These are phyloP conservation scores for Tetrahymena thermophila DNA, from an alignment of 73 alveolate species.

Conservation along the genomic window DNA sequence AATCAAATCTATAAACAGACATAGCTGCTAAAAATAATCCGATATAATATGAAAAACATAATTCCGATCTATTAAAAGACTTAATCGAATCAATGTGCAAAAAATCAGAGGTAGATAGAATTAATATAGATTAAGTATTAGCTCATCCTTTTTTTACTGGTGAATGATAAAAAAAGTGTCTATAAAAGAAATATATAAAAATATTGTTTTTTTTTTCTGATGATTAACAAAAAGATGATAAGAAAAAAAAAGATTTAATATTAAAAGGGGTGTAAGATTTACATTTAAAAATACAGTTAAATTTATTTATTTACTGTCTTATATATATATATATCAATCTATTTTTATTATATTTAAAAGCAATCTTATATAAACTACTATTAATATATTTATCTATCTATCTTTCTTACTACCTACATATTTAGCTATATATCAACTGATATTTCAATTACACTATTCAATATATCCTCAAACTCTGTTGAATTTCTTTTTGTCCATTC, in stretches of 20 bases:
- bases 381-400: too few species aligned
- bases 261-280: too few species aligned
- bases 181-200: neutral
- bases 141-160: neutral
- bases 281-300: too few species aligned
- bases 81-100: neutral
- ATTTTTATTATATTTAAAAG: too few species aligned
- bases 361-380: too few species aligned
- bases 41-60: neutral
- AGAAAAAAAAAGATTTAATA: too few species aligned
- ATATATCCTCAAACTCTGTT: slow-evolving; percentile 12
- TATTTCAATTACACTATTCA: neutral
- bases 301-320: too few species aligned
- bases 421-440: too few species aligned
- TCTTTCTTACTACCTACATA: too few species aligned
- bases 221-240: too few species aligned
- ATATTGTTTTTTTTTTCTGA: too few species aligned
- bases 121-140: neutral
- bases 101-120: neutral
- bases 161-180: neutral
- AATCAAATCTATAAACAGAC: neutral
- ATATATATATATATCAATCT: too few species aligned
- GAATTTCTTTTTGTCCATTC: slow-evolving; percentile 34
- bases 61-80: neutral
- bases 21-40: neutral